These are phyloP conservation scores for Pythium rhizo-oryzae DNA, from an alignment of 352 stramenopile genomes.

Conservation along the genomic window DNA sequence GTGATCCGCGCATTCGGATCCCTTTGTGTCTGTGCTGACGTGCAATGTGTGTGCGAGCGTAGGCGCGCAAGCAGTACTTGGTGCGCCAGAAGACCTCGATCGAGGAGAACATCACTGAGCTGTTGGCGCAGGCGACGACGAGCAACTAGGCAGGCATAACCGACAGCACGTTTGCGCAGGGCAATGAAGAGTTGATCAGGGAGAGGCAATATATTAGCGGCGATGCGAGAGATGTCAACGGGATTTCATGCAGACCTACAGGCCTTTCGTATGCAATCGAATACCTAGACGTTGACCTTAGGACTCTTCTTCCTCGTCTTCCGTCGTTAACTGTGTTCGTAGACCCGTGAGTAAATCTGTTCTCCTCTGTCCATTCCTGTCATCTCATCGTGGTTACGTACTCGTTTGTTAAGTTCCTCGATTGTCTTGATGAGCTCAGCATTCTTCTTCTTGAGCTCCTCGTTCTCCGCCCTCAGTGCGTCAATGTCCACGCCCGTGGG, in stretches of 20 bases:
- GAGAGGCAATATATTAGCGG: slow-evolving; percentile 29
- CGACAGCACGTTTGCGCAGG: not conserved
- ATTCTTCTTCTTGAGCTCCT: slow-evolving; percentile 93
- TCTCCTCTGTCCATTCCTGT: not conserved
- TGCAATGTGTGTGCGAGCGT: not conserved
- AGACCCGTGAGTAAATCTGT: not conserved
- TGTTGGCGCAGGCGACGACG: slow-evolving; percentile 70
- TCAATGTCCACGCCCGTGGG: slow-evolving; percentile 92
- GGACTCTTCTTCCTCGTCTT: slow-evolving; percentile 68
- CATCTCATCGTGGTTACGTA: slow-evolving; percentile 28
- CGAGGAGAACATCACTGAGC: slow-evolving; percentile 85
- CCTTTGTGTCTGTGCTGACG: no score
- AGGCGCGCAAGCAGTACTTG: slow-evolving; percentile 82
- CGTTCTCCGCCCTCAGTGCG: slow-evolving; percentile 87
- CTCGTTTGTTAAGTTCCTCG: slow-evolving; percentile 90
- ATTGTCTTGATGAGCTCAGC: slow-evolving; percentile 90
- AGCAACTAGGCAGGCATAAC: slow-evolving; percentile 21
- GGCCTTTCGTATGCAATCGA: not conserved
- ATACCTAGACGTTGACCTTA: slow-evolving; percentile 1
- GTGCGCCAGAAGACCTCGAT: slow-evolving; percentile 77
- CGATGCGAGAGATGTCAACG: not conserved
- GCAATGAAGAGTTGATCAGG: not conserved
- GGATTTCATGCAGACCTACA: not conserved
- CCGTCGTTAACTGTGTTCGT: slow-evolving; percentile 49
- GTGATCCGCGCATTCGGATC: not conserved